These are phyloP conservation scores for Russula abietina DNA, from an alignment of 768 basidiomycete species.

Conservation along the genomic window DNA sequence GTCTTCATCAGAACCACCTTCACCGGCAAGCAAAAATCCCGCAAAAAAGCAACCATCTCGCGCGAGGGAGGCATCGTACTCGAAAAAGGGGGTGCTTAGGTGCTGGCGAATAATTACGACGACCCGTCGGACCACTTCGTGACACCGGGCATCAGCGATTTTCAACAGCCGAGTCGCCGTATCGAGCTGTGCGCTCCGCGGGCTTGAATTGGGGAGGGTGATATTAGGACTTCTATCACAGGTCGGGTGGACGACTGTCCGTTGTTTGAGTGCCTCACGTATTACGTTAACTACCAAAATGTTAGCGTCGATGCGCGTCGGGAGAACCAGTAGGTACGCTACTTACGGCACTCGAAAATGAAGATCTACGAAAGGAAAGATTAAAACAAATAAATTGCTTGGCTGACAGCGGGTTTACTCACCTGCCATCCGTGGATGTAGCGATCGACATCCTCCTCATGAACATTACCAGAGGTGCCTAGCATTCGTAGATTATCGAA, in stretches of 20 bases:
- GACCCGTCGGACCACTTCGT: constrained; percentile 41
- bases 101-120: constrained; percentile 44
- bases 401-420: constrained; percentile 26
- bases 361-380: constrained; percentile 51
- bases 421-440: constrained; percentile 89
- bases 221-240: constrained; percentile 16
- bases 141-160: constrained; percentile 41
- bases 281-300: constrained; percentile 66
- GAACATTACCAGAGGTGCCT: constrained; percentile 36
- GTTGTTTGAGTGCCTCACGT: constrained; percentile 72
- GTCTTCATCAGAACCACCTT: constrained; percentile 48
- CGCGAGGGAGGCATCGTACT: constrained; percentile 80
- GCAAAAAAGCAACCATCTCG: constrained; percentile 90
- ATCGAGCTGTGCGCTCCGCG: constrained; percentile 28
- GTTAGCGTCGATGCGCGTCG: constrained; percentile 8
- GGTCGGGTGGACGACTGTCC: constrained; percentile 33
- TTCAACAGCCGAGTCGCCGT: constrained; percentile 36
- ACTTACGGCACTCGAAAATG: constrained; percentile 84
- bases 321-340: constrained; percentile 11
- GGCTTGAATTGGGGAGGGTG: constrained; percentile 23
- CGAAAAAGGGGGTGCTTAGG: constrained; percentile 57
- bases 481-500: constrained; percentile 58
- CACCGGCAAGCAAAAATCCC: constrained; percentile 62
- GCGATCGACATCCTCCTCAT: constrained; percentile 50
- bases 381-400: constrained; percentile 16